Evolutionary conservation across 2,329 filamentous ascomycete species (phyloP), one percentile per base, ranked within the genome.

Genomic region (Monascus ruber): DNA sequence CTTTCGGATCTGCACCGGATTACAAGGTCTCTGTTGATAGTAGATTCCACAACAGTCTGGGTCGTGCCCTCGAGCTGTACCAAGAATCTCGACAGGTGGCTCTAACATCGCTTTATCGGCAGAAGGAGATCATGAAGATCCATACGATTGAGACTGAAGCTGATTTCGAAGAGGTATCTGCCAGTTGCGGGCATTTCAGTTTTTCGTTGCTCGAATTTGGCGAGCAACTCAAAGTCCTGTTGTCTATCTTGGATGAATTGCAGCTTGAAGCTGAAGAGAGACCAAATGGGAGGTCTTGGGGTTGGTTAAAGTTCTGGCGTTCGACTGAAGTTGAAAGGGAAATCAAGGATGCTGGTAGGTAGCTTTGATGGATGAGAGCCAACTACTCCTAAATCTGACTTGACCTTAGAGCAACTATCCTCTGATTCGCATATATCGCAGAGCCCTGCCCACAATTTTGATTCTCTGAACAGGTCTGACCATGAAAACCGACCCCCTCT

Each of bases 181-280:
- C 91, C n/a, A 93, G 88, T 41, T 98, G 91, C 54, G 89, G 91
- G 0, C 88, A 96, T 62, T 98, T 96, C 56, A 89, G 85, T 55
- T 95, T 91, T 58, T 93, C 84, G 33, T 69, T 98, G 25, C 77
- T 91, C 46, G 84, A 91, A 49, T 89, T 96, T 54, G 88, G 86
- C 0, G 85, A 94, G 55, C 87, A 95, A 55, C 83, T 94, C 66
- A 78, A 85, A 47, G 76, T 75, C 8, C 91, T 94, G 50, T 63
- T 98, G 34, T 78, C 85, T 38, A 80, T 91, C 1, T 66, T 98
- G 4, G 86, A 95, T 54, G 85, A 94, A 33, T 64, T 96, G 32
- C 88, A 91, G 57, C 58, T 66, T 5, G 74, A 83, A 45, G 68
- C 76, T 11, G 78, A 77, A 25, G 77, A 83, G 44, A 68, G 74